Evolutionary conservation across 257 asterid species (phyloP).

Genomic region (Solanum arcanum): DNA sequence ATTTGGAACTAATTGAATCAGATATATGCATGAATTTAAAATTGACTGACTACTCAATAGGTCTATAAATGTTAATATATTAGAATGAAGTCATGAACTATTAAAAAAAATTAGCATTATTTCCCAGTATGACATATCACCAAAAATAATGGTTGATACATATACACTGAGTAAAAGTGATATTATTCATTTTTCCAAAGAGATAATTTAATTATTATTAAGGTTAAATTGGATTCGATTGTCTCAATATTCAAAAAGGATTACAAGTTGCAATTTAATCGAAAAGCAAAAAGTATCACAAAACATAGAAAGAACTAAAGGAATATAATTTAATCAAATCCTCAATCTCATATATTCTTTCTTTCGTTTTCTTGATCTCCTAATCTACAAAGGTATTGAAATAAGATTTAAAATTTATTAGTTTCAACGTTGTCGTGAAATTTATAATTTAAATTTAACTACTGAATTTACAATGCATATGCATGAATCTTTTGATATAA

Average conservation of each 20-base stretch:
- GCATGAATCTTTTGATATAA: neutral
- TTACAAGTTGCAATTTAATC: neutral
- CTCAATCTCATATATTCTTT: neutral
- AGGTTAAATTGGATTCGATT: neutral
- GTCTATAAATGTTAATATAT: neutral
- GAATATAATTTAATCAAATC: neutral
- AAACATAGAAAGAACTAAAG: neutral
- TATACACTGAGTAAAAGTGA: neutral
- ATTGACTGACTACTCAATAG: neutral
- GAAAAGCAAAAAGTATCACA: neutral
- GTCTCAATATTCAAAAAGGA: neutral
- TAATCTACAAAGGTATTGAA: neutral
- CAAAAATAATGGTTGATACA: neutral
- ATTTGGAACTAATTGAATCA: neutral
- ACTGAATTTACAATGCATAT: too few species aligned
- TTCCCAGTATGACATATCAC: neutral
- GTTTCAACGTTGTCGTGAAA: neutral
- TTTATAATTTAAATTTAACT: neutral
- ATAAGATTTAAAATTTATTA: neutral
- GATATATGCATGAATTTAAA: neutral
- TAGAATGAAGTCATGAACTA: too few species aligned
- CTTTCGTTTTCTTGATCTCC: neutral
- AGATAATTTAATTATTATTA: neutral
- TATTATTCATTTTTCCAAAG: neutral
- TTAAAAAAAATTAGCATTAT: neutral